Evolutionary conservation across 345 rosid genomes (phyloP).

Genomic region (Melastoma malabathricum): DNA sequence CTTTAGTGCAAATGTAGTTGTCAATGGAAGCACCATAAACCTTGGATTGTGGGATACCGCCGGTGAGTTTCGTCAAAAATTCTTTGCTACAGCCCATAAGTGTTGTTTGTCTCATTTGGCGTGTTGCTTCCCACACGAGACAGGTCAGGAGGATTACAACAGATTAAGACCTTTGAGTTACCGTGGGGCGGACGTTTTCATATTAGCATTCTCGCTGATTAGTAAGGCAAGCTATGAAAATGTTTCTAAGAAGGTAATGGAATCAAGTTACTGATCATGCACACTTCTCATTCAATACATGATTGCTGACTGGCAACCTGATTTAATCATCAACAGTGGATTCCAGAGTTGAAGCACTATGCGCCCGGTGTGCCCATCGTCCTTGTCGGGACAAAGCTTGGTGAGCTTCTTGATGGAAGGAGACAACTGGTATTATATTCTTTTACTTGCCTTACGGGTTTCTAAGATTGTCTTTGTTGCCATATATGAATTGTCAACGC

Average conservation of each 20-base stretch:
- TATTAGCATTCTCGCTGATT: conserved; percentile 89
- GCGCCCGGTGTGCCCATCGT: conserved; percentile 79
- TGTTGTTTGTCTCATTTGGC: conserved; percentile 6
- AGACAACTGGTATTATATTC: background rate
- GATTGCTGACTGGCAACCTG: conserved; percentile 4
- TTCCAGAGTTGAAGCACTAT: conserved; percentile 86
- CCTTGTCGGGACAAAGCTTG: conserved; percentile 90
- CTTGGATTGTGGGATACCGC: conserved; percentile 96
- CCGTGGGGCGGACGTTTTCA: conserved; percentile 88
- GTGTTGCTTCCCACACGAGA: conserved; percentile 7
- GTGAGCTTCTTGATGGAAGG: conserved; percentile 15
- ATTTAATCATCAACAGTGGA: conserved; percentile 45
- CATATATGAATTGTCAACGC: conserved; percentile 5
- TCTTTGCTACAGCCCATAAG: background rate
- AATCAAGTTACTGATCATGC: background rate
- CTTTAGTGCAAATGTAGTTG: conserved; percentile 96
- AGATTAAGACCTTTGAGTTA: conserved; percentile 77
- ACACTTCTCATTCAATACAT: background rate
- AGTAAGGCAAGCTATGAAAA: conserved; percentile 99
- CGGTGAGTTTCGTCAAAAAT: conserved; percentile 32
- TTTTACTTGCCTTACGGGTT: background rate
- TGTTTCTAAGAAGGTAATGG: conserved; percentile 72
- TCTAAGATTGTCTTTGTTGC: background rate
- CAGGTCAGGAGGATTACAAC: conserved; percentile 94
- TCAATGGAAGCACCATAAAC: conserved; percentile 86